Conservation (phyloP, 495 filamentous ascomycete species). For the Aspergillus asperescens region DNA sequence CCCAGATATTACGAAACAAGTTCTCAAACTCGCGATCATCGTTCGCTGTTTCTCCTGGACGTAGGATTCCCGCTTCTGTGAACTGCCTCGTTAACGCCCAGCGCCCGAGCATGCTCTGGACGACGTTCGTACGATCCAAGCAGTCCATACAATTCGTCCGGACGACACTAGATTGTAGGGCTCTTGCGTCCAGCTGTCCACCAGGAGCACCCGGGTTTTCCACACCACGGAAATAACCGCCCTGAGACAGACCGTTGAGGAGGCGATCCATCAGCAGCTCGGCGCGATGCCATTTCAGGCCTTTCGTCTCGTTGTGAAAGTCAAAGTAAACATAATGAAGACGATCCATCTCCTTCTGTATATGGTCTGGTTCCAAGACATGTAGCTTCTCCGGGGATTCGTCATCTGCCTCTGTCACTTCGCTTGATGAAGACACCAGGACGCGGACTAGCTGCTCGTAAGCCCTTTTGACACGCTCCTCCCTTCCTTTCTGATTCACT, state of each 20-base stretch:
- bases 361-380: constrained; percentile 59
- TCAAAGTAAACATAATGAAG: constrained; percentile 97
- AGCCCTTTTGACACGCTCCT: constrained; percentile 78
- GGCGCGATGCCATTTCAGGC: constrained; percentile 86
- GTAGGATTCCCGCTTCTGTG: constrained; percentile 69
- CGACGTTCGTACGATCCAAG: constrained; percentile 93
- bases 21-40: constrained; percentile 74
- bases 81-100: constrained; percentile 84
- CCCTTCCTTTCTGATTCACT: constrained; percentile 89
- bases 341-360: constrained; percentile 62
- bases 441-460: constrained; percentile 82
- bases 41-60: constrained; percentile 60
- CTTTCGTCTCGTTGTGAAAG: constrained; percentile 96
- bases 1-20: constrained; percentile 94
- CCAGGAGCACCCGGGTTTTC: constrained; percentile 68
- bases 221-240: constrained; percentile 88
- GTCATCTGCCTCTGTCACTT: constrained; percentile 52
- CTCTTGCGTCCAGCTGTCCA: constrained; percentile 70
- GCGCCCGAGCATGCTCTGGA: constrained; percentile 90
- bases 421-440: constrained; percentile 63
- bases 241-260: constrained; percentile 60
- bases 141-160: constrained; percentile 99
- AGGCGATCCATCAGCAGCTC: constrained; percentile 79
- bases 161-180: constrained; percentile 76
- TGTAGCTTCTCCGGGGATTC: constrained; percentile 73